These are phyloP conservation scores for Brassica cretica DNA, from an alignment of 345 rosid genomes.

Conservation along the genomic window DNA sequence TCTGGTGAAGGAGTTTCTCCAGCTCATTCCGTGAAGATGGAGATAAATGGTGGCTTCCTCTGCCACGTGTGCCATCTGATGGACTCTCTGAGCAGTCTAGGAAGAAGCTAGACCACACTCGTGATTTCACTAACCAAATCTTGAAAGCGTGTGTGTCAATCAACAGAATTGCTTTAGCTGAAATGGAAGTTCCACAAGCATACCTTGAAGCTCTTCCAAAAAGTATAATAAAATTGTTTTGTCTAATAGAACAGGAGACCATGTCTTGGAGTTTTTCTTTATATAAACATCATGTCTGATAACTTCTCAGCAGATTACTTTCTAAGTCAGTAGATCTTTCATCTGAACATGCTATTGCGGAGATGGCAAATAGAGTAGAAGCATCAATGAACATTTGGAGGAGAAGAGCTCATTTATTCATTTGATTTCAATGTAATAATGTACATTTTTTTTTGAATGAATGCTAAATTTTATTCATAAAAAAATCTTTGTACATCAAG, in stretches of 20 bases:
- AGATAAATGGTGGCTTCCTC: conserved; percentile 98
- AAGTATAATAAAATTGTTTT: conserved; percentile 43
- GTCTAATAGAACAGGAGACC: conserved; percentile 76
- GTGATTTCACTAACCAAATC: conserved; percentile 86
- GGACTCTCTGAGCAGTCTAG: conserved; percentile 76
- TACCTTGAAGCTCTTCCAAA: conserved; percentile 86
- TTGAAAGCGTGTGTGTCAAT: conserved; percentile 96
- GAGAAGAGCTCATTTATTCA: conserved; percentile 65
- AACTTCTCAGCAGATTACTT: conserved; percentile 77
- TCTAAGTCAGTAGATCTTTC: conserved; percentile 87
- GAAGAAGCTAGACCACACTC: conserved; percentile 63
- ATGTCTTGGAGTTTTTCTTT: conserved; percentile 76
- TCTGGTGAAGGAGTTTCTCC: conserved; percentile 92
- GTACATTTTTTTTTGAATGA: too few relatives aligned
- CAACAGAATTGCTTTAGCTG: conserved; percentile 68
- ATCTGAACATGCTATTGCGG: conserved; percentile 75
- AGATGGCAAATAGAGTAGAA: conserved; percentile 84
- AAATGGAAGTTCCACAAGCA: conserved; percentile 89
- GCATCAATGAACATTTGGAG: conserved; percentile 82
- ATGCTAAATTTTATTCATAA: too few relatives aligned
- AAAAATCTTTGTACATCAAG: too few relatives aligned
- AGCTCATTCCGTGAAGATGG: conserved; percentile 83
- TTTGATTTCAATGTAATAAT: conserved; percentile 37
- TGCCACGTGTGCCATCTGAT: conserved; percentile 78
- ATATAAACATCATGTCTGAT: conserved; percentile 79